Conservation (phyloP, 768 basidiomycete genomes). For the Phylloporus rhodoxanthus region DNA sequence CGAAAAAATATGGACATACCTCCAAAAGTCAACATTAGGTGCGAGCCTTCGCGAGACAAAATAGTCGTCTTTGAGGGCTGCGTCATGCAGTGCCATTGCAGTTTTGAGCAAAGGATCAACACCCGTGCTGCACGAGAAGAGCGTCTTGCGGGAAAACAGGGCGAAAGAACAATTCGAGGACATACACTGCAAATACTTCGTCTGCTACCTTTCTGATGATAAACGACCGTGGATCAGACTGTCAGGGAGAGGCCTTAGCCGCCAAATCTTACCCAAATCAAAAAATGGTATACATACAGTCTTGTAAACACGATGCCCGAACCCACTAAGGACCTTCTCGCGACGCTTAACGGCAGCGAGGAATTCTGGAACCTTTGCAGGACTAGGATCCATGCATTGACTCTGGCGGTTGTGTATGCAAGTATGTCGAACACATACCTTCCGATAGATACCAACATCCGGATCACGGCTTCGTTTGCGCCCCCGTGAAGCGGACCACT, state of each 20-base stretch:
- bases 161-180: conserved; percentile 5
- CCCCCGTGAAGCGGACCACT: conserved; percentile 49
- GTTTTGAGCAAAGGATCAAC: conserved; percentile 81
- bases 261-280: background rate
- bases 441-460: conserved; percentile 88
- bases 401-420: background rate
- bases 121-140: conserved; percentile 54
- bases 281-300: conserved; percentile 40
- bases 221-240: conserved; percentile 89
- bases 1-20: conserved; percentile 9
- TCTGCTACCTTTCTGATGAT: conserved; percentile 87
- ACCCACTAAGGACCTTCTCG: conserved; percentile 85
- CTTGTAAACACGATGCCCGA: conserved; percentile 83
- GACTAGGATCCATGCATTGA: conserved; percentile 35
- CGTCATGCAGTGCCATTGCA: conserved; percentile 83
- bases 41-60: conserved; percentile 76
- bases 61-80: conserved; percentile 87
- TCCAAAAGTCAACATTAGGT: conserved; percentile 93
- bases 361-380: conserved; percentile 80
- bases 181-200: conserved; percentile 85
- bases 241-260: background rate
- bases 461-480: conserved; percentile 90
- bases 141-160: background rate
- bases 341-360: conserved; percentile 82
- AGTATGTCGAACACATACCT: conserved; percentile 40